A percentile compares a stretch with the other conserved stretches of the same genome.
Conservation (phyloP, 2,329 filamentous ascomycete species). For the Colletotrichum tabaci region DNA sequence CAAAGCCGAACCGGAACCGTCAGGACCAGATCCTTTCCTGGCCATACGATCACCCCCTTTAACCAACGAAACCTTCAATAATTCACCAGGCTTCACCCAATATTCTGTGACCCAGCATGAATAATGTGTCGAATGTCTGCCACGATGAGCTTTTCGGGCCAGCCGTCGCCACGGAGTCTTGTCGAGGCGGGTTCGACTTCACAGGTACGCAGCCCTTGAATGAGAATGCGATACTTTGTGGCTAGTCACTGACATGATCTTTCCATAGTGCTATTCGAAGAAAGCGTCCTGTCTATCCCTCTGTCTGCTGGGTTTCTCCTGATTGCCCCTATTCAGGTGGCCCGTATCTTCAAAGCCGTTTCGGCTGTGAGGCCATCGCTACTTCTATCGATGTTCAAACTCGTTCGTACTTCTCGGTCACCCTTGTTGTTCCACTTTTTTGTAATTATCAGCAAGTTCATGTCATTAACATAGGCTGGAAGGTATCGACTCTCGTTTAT, state of each 20-base stretch:
- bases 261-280: conserved; percentile 22
- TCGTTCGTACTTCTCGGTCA: conserved; percentile 17
- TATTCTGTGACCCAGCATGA: conserved; percentile 21
- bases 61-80: conserved; percentile 8
- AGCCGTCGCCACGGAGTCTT: conserved; percentile 23
- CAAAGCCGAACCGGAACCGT: conserved; percentile 14
- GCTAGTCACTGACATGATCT: conserved; percentile 24
- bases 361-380: conserved; percentile 23
- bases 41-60: conserved; percentile 10
- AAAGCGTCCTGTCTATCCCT: conserved; percentile 24
- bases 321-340: conserved; percentile 23
- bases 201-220: conserved; percentile 25
- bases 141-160: conserved; percentile 28
- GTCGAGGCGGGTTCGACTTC: conserved; percentile 23
- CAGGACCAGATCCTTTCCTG: conserved; percentile 19
- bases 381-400: conserved; percentile 27
- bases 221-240: conserved; percentile 13
- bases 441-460: conserved; percentile 15
- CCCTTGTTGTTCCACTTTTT: conserved; percentile 13
- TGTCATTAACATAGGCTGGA: conserved; percentile 24
- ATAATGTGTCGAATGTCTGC: conserved; percentile 30
- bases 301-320: conserved; percentile 23
- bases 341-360: conserved; percentile 25
- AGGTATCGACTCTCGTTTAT: conserved; percentile 22
- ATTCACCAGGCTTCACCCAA: conserved; percentile 15